Evolutionary conservation across 177 flowering plant genomes (phyloP).

Genomic region (Vitis hybrid): DNA sequence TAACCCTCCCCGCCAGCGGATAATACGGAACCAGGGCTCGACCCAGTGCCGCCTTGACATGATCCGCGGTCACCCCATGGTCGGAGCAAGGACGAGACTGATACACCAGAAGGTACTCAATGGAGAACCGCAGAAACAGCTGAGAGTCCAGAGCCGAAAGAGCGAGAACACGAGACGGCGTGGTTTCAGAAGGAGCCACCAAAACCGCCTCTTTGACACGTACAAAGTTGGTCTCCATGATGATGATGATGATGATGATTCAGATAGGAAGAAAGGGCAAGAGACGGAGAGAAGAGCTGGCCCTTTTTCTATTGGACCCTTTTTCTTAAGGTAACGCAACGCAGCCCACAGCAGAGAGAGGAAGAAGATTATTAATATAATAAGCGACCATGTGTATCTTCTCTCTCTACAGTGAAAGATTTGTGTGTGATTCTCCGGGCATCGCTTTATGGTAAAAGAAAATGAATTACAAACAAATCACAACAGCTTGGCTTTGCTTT

Average conservation of each 20-base stretch:
- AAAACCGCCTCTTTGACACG: conserved; percentile 42
- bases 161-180: conserved; percentile 45
- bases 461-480: conserved; percentile 16
- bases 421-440: conserved; percentile 54
- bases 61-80: conserved; percentile 12
- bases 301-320: neutral
- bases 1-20: conserved; percentile 65
- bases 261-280: neutral
- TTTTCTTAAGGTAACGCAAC: neutral
- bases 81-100: conserved; percentile 21
- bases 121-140: conserved; percentile 70
- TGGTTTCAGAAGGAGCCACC: conserved; percentile 53
- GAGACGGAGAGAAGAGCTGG: neutral
- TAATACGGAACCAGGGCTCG: conserved; percentile 60
- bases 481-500: conserved; percentile 34
- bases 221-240: conserved; percentile 14
- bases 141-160: conserved; percentile 79
- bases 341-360: too few relatives aligned
- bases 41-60: conserved; percentile 45
- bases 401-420: conserved; percentile 37
- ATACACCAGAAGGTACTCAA: conserved; percentile 66
- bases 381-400: conserved; percentile 18
- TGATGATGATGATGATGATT: neutral
- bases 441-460: conserved; percentile 38
- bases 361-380: neutral